These are phyloP conservation scores for Thamnidium elegans DNA, from an alignment of 192 early-diverging fungal genomes.

Conservation along the genomic window DNA sequence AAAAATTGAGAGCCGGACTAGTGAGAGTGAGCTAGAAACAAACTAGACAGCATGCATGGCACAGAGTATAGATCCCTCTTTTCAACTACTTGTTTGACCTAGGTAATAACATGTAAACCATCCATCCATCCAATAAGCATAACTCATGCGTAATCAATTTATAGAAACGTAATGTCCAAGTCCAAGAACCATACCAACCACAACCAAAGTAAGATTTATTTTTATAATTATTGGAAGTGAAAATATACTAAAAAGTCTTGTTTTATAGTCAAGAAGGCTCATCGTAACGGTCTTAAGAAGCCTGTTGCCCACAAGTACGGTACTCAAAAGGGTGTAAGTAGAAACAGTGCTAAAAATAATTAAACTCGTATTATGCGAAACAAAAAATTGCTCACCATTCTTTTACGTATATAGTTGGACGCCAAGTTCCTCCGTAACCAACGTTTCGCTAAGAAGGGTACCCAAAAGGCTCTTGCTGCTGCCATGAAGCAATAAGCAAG, in stretches of 20 bases:
- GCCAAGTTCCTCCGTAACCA: constrained; percentile 98
- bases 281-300: constrained; percentile 99
- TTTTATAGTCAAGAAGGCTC: constrained; percentile 86
- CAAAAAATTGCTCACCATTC: neutral
- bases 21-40: no score
- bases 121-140: no score
- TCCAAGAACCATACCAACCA: constrained; percentile 99
- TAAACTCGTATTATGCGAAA: neutral
- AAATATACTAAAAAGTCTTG: neutral
- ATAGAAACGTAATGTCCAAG: constrained; percentile 66
- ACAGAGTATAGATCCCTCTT: no score
- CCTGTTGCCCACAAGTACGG: constrained; percentile 83
- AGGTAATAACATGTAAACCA: no score
- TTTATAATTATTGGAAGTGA: neutral
- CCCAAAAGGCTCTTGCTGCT: constrained; percentile 34
- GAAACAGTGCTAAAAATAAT: no score
- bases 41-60: no score
- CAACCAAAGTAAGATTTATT: constrained; percentile 87
- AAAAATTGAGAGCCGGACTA: no score
- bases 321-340: constrained; percentile 88
- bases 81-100: no score
- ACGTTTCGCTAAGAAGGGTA: constrained; percentile 87
- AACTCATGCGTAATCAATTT: no score
- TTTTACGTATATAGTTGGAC: constrained; percentile 24
- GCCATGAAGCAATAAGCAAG: neutral